phyloP scores from a whole-genome alignment of 441 rosid species.

The Corymbia calophylla region DNA sequence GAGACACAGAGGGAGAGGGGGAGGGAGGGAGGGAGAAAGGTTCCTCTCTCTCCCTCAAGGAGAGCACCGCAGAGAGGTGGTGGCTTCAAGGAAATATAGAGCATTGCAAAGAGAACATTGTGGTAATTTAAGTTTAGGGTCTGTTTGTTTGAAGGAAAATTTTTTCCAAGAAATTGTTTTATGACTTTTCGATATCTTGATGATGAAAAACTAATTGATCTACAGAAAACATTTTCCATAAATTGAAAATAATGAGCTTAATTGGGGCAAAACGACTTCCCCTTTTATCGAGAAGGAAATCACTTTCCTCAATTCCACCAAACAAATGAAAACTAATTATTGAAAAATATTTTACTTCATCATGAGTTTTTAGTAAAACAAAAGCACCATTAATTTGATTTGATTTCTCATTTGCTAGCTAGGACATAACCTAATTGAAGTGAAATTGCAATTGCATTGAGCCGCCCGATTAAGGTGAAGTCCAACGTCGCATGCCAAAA shows the following conservation, averaged over 20 bases:
- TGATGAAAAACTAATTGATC: too few relatives aligned
- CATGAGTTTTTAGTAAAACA: not conserved
- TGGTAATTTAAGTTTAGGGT: not conserved
- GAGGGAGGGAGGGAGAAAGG: too few relatives aligned
- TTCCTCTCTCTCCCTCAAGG: too few relatives aligned
- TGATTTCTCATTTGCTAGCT: not conserved
- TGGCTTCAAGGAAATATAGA: too few relatives aligned
- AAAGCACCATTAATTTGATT: not conserved
- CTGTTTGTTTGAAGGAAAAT: not conserved
- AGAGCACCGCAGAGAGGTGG: too few relatives aligned
- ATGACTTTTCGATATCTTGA: rapidly evolving
- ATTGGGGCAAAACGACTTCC: not conserved
- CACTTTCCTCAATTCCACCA: not conserved
- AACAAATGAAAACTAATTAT: not conserved
- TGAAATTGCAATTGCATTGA: not conserved
- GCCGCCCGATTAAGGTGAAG: not conserved
- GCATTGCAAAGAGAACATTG: too few relatives aligned
- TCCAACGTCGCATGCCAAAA: not conserved
- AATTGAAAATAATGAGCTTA: rapidly evolving
- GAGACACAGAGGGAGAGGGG: too few relatives aligned
- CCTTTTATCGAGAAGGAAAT: not conserved
- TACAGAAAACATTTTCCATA: too few relatives aligned
- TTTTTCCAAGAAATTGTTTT: not conserved
- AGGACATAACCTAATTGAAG: not conserved
- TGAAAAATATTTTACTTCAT: not conserved